A percentile compares a stretch with the other conserved stretches of the same genome.
Evolutionary conservation across 805 yeast species (phyloP).

Genomic region (Candida bentonensis): DNA sequence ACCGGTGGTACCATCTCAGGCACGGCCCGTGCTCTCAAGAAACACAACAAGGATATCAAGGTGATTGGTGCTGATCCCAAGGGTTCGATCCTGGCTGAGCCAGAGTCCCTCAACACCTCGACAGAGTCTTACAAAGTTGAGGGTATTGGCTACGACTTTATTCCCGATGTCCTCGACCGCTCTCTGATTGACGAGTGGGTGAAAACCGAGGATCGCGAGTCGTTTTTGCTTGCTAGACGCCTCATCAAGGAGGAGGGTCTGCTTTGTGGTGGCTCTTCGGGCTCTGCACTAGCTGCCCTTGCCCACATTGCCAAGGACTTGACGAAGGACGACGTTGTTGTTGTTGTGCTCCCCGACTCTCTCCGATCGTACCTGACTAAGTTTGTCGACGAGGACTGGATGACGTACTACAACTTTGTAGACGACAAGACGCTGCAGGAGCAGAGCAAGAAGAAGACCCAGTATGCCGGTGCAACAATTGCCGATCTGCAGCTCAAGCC

Average conservation of each 20-base stretch:
- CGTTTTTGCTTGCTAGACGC: slow-evolving; percentile 70
- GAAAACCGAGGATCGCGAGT: slow-evolving; percentile 72
- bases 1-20: slow-evolving; percentile 89
- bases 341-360: slow-evolving; percentile 75
- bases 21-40: slow-evolving; percentile 63
- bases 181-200: slow-evolving; percentile 59
- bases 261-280: slow-evolving; percentile 81
- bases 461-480: slow-evolving; percentile 43
- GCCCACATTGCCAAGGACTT: slow-evolving; percentile 53
- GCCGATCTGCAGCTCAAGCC: slow-evolving; percentile 63
- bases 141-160: slow-evolving; percentile 83
- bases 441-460: slow-evolving; percentile 22
- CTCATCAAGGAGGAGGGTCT: slow-evolving; percentile 76
- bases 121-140: slow-evolving; percentile 61
- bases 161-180: slow-evolving; percentile 69
- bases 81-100: slow-evolving; percentile 74
- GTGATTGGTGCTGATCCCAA: slow-evolving; percentile 76
- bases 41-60: slow-evolving; percentile 44
- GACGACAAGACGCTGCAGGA: slow-evolving; percentile 33
- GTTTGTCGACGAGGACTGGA: slow-evolving; percentile 86
- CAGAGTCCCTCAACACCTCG: slow-evolving; percentile 52
- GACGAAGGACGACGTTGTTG: slow-evolving; percentile 60
- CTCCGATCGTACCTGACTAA: slow-evolving; percentile 77
- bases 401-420: slow-evolving; percentile 62
- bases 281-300: slow-evolving; percentile 71